phyloP scores from a whole-genome alignment of 2,329 filamentous ascomycete genomes.

The Monilinia polystroma region DNA sequence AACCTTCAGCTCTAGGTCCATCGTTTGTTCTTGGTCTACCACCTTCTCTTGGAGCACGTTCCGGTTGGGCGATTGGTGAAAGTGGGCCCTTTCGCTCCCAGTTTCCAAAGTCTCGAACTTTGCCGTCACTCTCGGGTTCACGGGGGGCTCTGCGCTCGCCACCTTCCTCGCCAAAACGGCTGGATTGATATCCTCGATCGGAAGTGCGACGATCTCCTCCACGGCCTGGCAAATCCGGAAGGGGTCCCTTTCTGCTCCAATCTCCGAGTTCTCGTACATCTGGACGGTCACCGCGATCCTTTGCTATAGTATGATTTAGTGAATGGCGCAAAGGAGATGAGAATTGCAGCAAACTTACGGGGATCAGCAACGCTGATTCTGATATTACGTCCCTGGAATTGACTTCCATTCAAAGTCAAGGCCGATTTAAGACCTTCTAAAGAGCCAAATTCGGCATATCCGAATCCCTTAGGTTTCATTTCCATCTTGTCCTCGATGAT shows the following conservation, averaged over 20 bases:
- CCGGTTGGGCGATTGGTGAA: constrained; percentile 62
- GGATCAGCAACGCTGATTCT: constrained; percentile 95
- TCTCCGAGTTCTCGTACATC: constrained; percentile 81
- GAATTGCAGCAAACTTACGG: constrained; percentile 63
- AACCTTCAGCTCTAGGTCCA: constrained; percentile 56
- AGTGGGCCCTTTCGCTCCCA: constrained; percentile 96
- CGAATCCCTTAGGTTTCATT: constrained; percentile 94
- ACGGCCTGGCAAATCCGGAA: constrained; percentile 67
- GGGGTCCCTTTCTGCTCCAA: constrained; percentile 91
- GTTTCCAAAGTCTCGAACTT: constrained; percentile 76
- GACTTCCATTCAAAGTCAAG: constrained; percentile 74
- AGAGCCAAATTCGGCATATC: constrained; percentile 90
- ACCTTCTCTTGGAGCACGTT: constrained; percentile 55
- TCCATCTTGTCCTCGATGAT: constrained; percentile 96
- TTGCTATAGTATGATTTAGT: constrained; percentile 56
- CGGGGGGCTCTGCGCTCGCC: constrained; percentile 69
- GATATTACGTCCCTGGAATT: constrained; percentile 85
- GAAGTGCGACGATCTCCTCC: constrained; percentile 50
- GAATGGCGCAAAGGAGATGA: constrained; percentile 23
- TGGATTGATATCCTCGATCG: constrained; percentile 47
- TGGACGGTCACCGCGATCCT: constrained; percentile 64
- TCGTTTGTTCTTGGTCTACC: constrained; percentile 61
- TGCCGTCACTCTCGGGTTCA: constrained; percentile 68
- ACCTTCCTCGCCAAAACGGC: constrained; percentile 50
- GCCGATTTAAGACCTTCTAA: constrained; percentile 91